phyloP scores from a whole-genome alignment of 2,329 filamentous ascomycete species.

The Aspergillus niger region DNA sequence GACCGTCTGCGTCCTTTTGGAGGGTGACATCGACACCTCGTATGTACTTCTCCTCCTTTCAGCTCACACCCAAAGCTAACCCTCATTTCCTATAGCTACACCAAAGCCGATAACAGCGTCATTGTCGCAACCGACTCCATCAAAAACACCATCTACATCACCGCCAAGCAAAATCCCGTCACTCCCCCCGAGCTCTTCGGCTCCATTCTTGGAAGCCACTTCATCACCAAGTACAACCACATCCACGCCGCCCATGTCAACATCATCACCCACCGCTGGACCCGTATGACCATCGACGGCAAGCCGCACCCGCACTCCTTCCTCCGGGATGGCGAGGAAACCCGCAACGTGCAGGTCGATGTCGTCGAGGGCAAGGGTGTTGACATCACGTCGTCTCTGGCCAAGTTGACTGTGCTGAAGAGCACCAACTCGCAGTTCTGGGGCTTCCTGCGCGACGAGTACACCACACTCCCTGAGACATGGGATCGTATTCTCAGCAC shows the following conservation, averaged over 20 bases:
- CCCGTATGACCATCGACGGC: constrained; percentile 81
- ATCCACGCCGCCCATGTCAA: constrained; percentile 82
- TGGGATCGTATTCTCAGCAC: constrained; percentile 96
- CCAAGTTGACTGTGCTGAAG: constrained; percentile 86
- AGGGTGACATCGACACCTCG: constrained; percentile 87
- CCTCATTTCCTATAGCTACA: constrained; percentile 67
- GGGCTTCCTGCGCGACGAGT: constrained; percentile 90
- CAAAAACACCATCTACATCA: constrained; percentile 96
- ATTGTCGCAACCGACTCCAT: constrained; percentile 96
- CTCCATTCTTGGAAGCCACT: constrained; percentile 81
- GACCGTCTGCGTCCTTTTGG: constrained; percentile 88
- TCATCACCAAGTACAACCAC: constrained; percentile 83
- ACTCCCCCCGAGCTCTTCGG: constrained; percentile 92
- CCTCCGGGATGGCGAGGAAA: constrained; percentile 85
- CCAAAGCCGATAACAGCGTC: constrained; percentile 87
- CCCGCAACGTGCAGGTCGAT: constrained; percentile 75
- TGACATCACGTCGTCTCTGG: constrained; percentile 74
- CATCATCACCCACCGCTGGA: constrained; percentile 86
- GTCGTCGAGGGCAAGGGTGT: constrained; percentile 70
- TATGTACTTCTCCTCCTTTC: no score
- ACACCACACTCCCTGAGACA: constrained; percentile 83
- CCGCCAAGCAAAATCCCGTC: constrained; percentile 89
- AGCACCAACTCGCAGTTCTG: constrained; percentile 96
- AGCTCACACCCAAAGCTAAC: no score
- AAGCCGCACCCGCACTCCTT: constrained; percentile 95